Percentiles rank a stretch among this genome's conserved stretches.
Conservation (phyloP, 495 filamentous ascomycete species). For the Tetracladium marchalianum region DNA sequence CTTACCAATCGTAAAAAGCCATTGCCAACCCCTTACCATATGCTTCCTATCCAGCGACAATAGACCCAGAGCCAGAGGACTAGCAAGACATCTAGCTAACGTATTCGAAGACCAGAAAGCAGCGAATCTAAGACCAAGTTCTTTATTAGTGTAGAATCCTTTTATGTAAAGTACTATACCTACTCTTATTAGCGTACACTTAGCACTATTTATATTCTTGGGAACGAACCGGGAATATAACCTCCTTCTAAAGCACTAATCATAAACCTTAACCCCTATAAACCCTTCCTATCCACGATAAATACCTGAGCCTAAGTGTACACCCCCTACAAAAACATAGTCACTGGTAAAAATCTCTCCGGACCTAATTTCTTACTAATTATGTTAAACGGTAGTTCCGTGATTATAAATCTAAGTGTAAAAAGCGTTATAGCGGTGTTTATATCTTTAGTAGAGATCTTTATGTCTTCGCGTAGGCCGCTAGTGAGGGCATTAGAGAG, state of each 20-base stretch:
- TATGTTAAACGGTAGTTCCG: constrained; percentile 66
- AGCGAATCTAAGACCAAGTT: no score
- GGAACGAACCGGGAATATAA: constrained; percentile 31
- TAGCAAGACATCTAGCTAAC: no score
- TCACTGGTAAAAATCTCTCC: constrained; percentile 75
- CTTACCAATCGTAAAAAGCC: no score
- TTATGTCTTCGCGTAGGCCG: constrained; percentile 23
- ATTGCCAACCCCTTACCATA: no score
- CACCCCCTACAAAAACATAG: constrained; percentile 71
- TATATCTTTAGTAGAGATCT: constrained; percentile 61
- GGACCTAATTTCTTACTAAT: constrained; percentile 67
- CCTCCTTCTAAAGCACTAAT: constrained; percentile 67
- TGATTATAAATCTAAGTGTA: constrained; percentile 50
- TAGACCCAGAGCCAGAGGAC: no score
- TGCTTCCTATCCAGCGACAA: no score
- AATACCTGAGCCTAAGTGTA: constrained; percentile 59
- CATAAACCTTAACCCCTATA: constrained; percentile 50
- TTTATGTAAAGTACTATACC: no score
- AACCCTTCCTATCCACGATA: constrained; percentile 44
- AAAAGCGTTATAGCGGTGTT: constrained; percentile 72
- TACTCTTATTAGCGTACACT: no score
- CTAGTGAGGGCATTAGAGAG: no score
- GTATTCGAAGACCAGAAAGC: no score
- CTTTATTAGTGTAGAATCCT: no score
- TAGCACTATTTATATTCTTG: no score